phyloP scores from a whole-genome alignment of 768 basidiomycete genomes.

The Suillus luteus region DNA sequence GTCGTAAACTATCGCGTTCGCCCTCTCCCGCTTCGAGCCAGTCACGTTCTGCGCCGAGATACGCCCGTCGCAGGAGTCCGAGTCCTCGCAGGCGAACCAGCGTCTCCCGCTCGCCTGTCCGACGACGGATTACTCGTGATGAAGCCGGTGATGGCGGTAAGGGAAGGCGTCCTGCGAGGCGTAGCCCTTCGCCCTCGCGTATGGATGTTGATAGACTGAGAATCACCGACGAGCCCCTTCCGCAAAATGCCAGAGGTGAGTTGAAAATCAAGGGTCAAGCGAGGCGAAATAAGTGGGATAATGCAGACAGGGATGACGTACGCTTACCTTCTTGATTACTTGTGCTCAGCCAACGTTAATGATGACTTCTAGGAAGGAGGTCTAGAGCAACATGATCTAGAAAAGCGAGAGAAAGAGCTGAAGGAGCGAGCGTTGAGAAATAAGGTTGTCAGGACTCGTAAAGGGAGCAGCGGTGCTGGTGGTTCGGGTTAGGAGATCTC shows the following conservation, averaged over 20 bases:
- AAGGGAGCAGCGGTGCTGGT: slow-evolving; percentile 38
- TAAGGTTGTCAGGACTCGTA: slow-evolving; percentile 76
- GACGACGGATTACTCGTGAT: slow-evolving; percentile 33
- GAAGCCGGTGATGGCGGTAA: slow-evolving; percentile 17
- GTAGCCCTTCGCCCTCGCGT: slow-evolving; percentile 27
- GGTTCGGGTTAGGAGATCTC: slow-evolving; percentile 10
- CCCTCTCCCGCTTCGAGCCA: slow-evolving; percentile 40
- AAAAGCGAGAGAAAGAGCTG: slow-evolving; percentile 73
- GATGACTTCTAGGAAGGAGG: slow-evolving; percentile 20
- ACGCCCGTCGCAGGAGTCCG: slow-evolving; percentile 47
- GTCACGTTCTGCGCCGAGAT: slow-evolving; percentile 43
- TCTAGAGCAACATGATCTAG: slow-evolving; percentile 47
- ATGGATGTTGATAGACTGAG: slow-evolving; percentile 28
- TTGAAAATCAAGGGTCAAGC: slow-evolving; percentile 79
- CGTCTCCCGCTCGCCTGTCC: slow-evolving; percentile 37
- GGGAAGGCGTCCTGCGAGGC: slow-evolving; percentile 25
- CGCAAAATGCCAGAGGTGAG: slow-evolving; percentile 44
- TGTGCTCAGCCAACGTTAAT: background rate
- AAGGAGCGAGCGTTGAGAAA: slow-evolving; percentile 83
- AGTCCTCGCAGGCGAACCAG: slow-evolving; percentile 39
- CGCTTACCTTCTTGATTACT: background rate
- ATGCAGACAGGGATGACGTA: slow-evolving; percentile 20
- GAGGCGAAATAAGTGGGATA: slow-evolving; percentile 59
- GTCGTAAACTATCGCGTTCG: slow-evolving; percentile 34
- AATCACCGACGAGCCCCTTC: slow-evolving; percentile 32